Conservation (phyloP, 768 basidiomycete genomes). For the Tylopilus cervinicoccineus region DNA sequence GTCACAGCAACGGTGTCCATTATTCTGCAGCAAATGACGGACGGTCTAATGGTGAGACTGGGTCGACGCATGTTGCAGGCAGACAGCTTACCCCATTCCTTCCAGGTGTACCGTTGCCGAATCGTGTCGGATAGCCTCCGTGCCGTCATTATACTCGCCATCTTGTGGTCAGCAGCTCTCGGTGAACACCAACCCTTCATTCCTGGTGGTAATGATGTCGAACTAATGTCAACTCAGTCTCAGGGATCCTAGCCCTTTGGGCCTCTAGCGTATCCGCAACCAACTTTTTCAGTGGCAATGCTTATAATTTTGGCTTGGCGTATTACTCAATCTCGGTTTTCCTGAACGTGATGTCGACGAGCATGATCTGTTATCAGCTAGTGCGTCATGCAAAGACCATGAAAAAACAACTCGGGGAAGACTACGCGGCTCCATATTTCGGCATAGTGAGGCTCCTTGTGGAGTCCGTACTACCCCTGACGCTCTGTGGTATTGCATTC, state of each 20-base stretch:
- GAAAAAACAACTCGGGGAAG: background rate
- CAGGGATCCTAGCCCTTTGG: constrained; percentile 3
- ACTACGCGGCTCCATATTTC: background rate
- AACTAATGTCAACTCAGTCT: background rate
- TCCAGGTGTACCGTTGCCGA: constrained; percentile 36
- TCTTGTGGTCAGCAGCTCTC: constrained; percentile 13
- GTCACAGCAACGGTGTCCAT: constrained; percentile 19
- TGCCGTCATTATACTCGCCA: constrained; percentile 1
- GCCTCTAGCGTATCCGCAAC: background rate
- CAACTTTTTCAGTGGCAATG: background rate
- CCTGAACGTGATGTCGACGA: constrained; percentile 1
- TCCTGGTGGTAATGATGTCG: background rate
- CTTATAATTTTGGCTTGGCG: background rate
- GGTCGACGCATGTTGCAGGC: background rate
- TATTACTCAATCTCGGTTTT: too few relatives aligned
- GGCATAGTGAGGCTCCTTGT: background rate
- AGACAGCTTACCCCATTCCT: background rate
- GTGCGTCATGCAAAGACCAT: background rate
- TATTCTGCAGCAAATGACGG: constrained; percentile 30
- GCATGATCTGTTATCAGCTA: background rate
- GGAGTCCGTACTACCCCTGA: background rate
- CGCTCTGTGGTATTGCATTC: background rate
- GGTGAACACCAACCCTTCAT: constrained; percentile 1
- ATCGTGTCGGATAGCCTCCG: constrained; percentile 27
- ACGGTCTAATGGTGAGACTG: constrained; percentile 21